Evolutionary conservation across 164 flowering plant species (phyloP).

Genomic region (Magnolia changhungtana): DNA sequence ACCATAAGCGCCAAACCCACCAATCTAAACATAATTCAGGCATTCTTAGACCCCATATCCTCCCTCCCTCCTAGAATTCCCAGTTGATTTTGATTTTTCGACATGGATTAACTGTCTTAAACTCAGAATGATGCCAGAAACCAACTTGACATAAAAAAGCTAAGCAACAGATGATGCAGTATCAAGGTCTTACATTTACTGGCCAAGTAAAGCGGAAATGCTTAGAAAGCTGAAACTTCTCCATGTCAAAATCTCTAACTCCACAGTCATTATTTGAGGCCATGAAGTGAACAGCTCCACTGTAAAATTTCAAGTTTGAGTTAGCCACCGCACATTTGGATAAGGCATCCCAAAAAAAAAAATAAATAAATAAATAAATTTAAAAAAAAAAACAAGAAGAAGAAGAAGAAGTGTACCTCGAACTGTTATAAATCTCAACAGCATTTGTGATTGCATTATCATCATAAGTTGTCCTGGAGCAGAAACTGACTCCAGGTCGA

Average conservation of each 20-base stretch:
- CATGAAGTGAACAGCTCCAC: constrained; percentile 73
- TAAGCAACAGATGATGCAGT: neutral
- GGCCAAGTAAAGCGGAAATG: constrained; percentile 78
- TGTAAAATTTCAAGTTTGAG: constrained; percentile 16
- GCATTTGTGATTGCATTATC: constrained; percentile 98
- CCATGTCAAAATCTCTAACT: constrained; percentile 79
- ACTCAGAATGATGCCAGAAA: neutral
- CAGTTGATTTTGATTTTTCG: neutral
- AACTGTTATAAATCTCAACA: constrained; percentile 63
- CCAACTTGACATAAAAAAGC: neutral
- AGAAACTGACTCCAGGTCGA: constrained; percentile 82
- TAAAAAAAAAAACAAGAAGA: no score
- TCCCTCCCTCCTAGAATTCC: neutral
- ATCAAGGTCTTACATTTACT: constrained; percentile 61
- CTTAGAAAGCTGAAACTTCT: constrained; percentile 61
- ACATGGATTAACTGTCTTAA: neutral
- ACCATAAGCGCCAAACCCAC: no score
- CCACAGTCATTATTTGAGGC: constrained; percentile 90
- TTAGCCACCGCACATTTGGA: constrained; percentile 4
- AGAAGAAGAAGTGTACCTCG: constrained; percentile 42
- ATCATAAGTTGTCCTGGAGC: constrained; percentile 82
- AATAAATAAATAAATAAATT: no score
- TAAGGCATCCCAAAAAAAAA: neutral
- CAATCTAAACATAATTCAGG: no score
- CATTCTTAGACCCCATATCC: no score